Percentiles rank a stretch among this genome's conserved stretches.
Conservation (phyloP, 2,329 filamentous ascomycete genomes). For the Neonectria neomacrospora region DNA sequence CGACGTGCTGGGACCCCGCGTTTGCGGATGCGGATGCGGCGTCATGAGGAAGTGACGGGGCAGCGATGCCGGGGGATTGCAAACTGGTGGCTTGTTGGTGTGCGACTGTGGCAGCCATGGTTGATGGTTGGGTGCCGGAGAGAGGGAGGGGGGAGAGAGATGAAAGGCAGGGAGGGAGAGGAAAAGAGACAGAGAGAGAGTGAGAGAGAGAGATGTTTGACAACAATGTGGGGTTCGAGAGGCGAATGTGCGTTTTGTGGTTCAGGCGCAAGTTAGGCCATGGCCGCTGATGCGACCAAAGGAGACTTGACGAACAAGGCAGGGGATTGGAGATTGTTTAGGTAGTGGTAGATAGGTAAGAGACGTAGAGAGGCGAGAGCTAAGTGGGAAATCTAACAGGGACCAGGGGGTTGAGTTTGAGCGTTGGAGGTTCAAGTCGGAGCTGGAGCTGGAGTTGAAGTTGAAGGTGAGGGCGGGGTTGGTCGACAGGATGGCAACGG, state of each 20-base stretch:
- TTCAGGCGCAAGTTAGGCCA: slow-evolving; percentile 31
- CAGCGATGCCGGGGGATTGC: slow-evolving; percentile 38
- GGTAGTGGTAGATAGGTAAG: neutral
- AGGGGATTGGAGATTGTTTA: neutral
- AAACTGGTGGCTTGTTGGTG: slow-evolving; percentile 45
- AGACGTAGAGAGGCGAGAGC: neutral
- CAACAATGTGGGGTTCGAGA: neutral
- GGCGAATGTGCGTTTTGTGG: slow-evolving; percentile 7
- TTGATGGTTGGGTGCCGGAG: slow-evolving; percentile 13
- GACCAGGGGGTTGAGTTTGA: neutral
- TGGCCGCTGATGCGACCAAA: slow-evolving; percentile 21
- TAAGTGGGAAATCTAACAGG: neutral
- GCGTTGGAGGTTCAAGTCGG: neutral
- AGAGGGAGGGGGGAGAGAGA: slow-evolving; percentile 6
- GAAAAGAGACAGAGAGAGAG: neutral
- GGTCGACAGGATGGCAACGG: neutral
- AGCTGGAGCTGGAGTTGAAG: slow-evolving; percentile 3
- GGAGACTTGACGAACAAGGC: neutral
- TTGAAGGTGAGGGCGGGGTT: neutral
- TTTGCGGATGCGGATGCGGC: slow-evolving; percentile 16
- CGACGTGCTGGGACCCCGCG: slow-evolving; percentile 35
- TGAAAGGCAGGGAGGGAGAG: slow-evolving; percentile 1
- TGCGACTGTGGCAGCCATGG: slow-evolving; percentile 49
- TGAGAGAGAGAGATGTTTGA: slow-evolving; percentile 8
- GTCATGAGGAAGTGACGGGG: slow-evolving; percentile 36